phyloP scores from a whole-genome alignment of 2,329 filamentous ascomycete species.

The Epichloe coenophiala region DNA sequence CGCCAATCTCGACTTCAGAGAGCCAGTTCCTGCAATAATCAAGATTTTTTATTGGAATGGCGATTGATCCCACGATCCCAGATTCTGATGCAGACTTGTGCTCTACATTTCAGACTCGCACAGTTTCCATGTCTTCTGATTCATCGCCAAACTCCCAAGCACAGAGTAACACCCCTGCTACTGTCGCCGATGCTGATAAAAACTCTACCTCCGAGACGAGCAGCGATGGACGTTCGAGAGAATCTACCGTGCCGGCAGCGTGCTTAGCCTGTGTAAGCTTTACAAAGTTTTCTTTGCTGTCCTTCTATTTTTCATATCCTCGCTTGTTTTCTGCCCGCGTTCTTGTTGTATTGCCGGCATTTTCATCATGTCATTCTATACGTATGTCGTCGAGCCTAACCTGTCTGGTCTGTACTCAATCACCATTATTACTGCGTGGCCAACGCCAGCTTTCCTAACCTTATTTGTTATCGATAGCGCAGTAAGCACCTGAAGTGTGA shows the following conservation, averaged over 20 bases:
- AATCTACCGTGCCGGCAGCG: slow-evolving; percentile 32
- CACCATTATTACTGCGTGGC: neutral
- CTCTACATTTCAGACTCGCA: neutral
- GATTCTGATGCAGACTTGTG: neutral
- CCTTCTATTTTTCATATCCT: neutral
- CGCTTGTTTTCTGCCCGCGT: neutral
- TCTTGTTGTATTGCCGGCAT: neutral
- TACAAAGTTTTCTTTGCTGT: neutral
- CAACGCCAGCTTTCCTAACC: neutral
- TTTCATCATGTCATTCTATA: neutral
- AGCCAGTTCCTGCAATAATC: neutral
- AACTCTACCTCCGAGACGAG: slow-evolving; percentile 4
- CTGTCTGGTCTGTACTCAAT: neutral
- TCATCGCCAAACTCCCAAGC: slow-evolving; percentile 4
- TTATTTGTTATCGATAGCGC: slow-evolving; percentile 24
- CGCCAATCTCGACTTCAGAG: neutral
- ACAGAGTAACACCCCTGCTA: slow-evolving; percentile 1
- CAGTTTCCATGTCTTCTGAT: slow-evolving; percentile 3
- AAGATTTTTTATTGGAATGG: neutral
- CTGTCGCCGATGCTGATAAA: neutral
- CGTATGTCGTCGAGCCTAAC: neutral
- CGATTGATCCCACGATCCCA: slow-evolving; percentile 1
- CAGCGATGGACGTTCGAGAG: slow-evolving; percentile 10
- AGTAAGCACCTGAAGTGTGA: slow-evolving; percentile 66
- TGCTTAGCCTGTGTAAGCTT: slow-evolving; percentile 40